phyloP scores from a whole-genome alignment of 2,329 filamentous ascomycete species.

The Aspergillus arachidicola region DNA sequence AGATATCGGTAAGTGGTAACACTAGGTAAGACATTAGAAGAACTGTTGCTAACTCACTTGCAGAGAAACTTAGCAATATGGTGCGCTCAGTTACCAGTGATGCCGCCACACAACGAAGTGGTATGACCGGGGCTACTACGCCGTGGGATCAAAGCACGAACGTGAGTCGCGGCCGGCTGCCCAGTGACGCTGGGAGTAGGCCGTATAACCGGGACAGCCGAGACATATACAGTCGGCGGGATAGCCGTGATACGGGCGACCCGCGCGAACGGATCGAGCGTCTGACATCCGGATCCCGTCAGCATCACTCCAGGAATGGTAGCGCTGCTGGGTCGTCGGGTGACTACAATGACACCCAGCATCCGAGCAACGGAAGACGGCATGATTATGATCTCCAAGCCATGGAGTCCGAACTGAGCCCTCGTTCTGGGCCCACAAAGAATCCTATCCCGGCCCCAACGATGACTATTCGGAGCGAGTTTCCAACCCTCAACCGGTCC shows the following conservation, averaged over 20 bases:
- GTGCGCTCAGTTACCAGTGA: constrained; percentile 81
- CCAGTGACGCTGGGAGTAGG: constrained; percentile 35
- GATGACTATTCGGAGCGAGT: constrained; percentile 95
- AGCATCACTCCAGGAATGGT: constrained; percentile 71
- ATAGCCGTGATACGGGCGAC: constrained; percentile 44
- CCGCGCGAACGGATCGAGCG: constrained; percentile 51
- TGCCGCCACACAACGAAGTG: constrained; percentile 52
- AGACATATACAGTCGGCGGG: constrained; percentile 35
- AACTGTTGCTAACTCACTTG: constrained; percentile 25
- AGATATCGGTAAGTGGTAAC: constrained; percentile 71
- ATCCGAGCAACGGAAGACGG: constrained; percentile 67
- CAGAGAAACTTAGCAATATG: constrained; percentile 94
- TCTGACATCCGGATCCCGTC: constrained; percentile 42
- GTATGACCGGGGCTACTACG: constrained; percentile 58
- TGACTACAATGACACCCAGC: constrained; percentile 76
- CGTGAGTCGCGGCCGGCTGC: constrained; percentile 34
- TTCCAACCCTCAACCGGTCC: constrained; percentile 88
- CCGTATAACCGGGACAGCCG: constrained; percentile 30
- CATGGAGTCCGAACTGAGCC: constrained; percentile 83
- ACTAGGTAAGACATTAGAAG: neutral
- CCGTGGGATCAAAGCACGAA: constrained; percentile 55
- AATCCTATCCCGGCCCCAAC: constrained; percentile 89
- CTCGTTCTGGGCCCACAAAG: constrained; percentile 66
- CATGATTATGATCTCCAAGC: constrained; percentile 96
- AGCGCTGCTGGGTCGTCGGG: constrained; percentile 75